Evolutionary conservation across 768 basidiomycete species (phyloP), one percentile per base, ranked within the genome.

Genomic region (Gymnopilus junonius): DNA sequence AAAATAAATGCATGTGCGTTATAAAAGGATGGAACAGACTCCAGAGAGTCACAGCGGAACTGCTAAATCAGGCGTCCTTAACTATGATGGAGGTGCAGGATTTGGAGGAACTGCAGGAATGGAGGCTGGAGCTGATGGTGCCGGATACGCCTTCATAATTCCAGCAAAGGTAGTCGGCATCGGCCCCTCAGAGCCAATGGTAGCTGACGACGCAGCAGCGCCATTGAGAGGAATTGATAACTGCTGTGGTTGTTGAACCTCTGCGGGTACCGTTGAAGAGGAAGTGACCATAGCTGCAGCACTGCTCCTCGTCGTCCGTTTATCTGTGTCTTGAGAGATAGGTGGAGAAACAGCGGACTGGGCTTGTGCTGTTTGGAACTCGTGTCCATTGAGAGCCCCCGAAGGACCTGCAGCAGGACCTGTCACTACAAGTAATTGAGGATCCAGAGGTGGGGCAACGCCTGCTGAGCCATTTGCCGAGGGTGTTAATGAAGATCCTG

Each of bases 61-160:
- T n/a, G n/a, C 12, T 11, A 40, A 48, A 62, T 58, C 37, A 59
- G 34, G 23, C n/a, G 42, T n/a, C 31, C 7, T 51, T 29, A 58
- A 25, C 25, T 29, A 27, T n/a, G 34, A 40, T 17, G 27, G 12
- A 7, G 32, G 32, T 17, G 61, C 40, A 21, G 68, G 32, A 32
- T 59, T 42, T 6, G 61, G 55, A 32, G 27, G 48, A 51, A 54
- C 46, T 20, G 35, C 12, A 51, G 59, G 37, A 39, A 43, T 8
- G 40, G n/a, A n/a, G n/a, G 66, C 37, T 15, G 58, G 29, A 3
- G 40, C 5, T n/a, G 65, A 66, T 25, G 69, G 66, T 8, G 77
- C 71, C 8, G 86, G 81, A 71, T 88, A 89, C n/a, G 88, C 87
- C 67, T 87, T 85, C 87, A 91, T 86, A 65, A 91, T 88, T 62